Base-by-base conservation (phyloP, 73 alveolate species). In the Tetrahymena thermophila region DNA sequence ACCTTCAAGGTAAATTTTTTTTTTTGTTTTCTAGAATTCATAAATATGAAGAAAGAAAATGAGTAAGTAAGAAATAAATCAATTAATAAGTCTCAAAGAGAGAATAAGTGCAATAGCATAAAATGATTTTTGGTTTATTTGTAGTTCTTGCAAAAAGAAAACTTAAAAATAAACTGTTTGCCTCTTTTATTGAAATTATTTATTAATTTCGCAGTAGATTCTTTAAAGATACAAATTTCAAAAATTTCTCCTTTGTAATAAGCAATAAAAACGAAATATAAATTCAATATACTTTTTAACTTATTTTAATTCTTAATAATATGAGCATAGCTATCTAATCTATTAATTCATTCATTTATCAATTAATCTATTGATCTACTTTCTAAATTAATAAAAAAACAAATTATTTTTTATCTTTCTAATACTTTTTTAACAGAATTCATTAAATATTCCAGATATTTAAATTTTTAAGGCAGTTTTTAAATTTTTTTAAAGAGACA, bases 1-100 rank as follows among this genome's bases (percentile, higher is more conserved):
- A 96, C 96, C 42, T 89, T 94, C 43, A 98, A 97, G 55, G 98
- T 71, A 71, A 0, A 23, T 31, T 19, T 71, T 71, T 19, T 34
- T 28, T 31, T 8, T 31, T 10, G 35, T 10, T 40, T 40, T 40
- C 44, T 40, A 40, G 44, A 40, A 40, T 6, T 6, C 42, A n/a
- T 25, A 23, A 71, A 71, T 31, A 17, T 8, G 28, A 15, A 50
- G 23, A 71, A 71, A 71, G 35, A 71, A 71, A 13, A 71, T 25
- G 35, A 71, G 89, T 71, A 28, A 71, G 1, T 3, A 19, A 50
- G 7, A 0, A 50, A 10, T 1, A 50, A 50, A 50, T 28, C 6
- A 42, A 42, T n/a, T n/a, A n/a, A n/a, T n/a, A n/a, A n/a, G n/a
- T n/a, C n/a, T n/a, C n/a, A 42, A 42, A 50, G 1, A 21, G 83